Evolutionary conservation across 1,284 basidiomycete species (phyloP).

Genomic region (Trametes sp.): DNA sequence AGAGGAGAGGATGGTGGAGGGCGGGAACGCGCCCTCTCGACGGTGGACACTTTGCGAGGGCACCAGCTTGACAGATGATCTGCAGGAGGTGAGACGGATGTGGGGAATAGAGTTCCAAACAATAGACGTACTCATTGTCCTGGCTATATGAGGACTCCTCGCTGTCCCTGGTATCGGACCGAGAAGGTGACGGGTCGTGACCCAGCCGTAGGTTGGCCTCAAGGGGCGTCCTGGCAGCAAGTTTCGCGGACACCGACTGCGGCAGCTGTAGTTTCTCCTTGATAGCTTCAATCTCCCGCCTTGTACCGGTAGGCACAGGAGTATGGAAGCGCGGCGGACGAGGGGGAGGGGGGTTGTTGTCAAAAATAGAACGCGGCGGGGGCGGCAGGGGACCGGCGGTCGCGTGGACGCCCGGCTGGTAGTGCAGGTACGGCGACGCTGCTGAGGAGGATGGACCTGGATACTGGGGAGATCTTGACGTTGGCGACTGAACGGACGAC

Average conservation of each 20-base stretch:
- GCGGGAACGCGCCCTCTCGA: conserved; percentile 74
- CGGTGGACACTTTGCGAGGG: conserved; percentile 48
- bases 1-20: conserved; percentile 50
- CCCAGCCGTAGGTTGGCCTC: conserved; percentile 20
- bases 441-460: conserved; percentile 16
- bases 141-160: conserved; percentile 23
- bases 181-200: conserved; percentile 10
- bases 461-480: conserved; percentile 14
- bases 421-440: conserved; percentile 55
- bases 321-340: conserved; percentile 70
- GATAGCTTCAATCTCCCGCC: conserved; percentile 58
- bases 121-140: conserved; percentile 24
- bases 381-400: conserved; percentile 76
- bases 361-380: conserved; percentile 64
- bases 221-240: conserved; percentile 44
- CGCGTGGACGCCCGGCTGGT: conserved; percentile 72
- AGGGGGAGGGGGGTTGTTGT: conserved; percentile 59
- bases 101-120: not conserved
- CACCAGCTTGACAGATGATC: conserved; percentile 31
- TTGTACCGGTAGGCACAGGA: conserved; percentile 47
- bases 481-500: conserved; percentile 19
- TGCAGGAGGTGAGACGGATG: not conserved
- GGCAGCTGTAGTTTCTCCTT: conserved; percentile 66
- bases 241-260: conserved; percentile 55
- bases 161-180: conserved; percentile 18